These are phyloP conservation scores for Euphorbia corollata DNA, from an alignment of 441 rosid genomes.

Conservation along the genomic window DNA sequence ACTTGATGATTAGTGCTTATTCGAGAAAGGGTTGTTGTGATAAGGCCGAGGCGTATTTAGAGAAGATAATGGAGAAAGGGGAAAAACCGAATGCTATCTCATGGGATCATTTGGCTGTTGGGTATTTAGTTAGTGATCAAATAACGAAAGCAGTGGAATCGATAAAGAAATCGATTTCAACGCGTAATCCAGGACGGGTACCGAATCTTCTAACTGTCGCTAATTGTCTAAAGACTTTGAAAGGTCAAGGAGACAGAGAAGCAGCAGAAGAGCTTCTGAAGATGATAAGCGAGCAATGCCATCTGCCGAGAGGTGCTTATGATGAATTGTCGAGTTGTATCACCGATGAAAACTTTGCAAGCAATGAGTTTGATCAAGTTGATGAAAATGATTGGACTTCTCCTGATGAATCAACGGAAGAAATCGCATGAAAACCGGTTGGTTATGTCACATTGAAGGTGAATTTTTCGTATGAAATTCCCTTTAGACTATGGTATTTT, in stretches of 20 bases:
- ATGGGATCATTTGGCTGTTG: slow-evolving; percentile 32
- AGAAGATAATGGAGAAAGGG: slow-evolving; percentile 28
- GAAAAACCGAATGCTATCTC: slow-evolving; percentile 24
- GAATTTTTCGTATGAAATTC: neutral
- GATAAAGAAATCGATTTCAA: slow-evolving; percentile 28
- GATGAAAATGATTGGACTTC: neutral
- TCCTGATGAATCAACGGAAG: neutral
- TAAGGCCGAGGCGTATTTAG: slow-evolving; percentile 33
- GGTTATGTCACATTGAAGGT: neutral
- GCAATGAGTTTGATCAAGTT: neutral
- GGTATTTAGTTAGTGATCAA: slow-evolving; percentile 20
- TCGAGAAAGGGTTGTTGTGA: slow-evolving; percentile 28
- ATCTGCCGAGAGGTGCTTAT: neutral
- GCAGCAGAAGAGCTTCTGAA: slow-evolving; percentile 28
- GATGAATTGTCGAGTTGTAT: neutral
- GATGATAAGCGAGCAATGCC: slow-evolving; percentile 7
- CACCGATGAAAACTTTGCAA: neutral
- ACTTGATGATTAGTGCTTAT: slow-evolving; percentile 28
- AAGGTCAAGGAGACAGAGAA: slow-evolving; percentile 22
- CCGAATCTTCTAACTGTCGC: slow-evolving; percentile 19
- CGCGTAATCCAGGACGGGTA: slow-evolving; percentile 18
- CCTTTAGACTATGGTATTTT: too few species aligned
- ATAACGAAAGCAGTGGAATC: slow-evolving; percentile 32
- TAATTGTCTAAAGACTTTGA: slow-evolving; percentile 28
- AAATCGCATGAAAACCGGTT: neutral